phyloP scores from a whole-genome alignment of 1,284 basidiomycete species.

The Ustilago curta region DNA sequence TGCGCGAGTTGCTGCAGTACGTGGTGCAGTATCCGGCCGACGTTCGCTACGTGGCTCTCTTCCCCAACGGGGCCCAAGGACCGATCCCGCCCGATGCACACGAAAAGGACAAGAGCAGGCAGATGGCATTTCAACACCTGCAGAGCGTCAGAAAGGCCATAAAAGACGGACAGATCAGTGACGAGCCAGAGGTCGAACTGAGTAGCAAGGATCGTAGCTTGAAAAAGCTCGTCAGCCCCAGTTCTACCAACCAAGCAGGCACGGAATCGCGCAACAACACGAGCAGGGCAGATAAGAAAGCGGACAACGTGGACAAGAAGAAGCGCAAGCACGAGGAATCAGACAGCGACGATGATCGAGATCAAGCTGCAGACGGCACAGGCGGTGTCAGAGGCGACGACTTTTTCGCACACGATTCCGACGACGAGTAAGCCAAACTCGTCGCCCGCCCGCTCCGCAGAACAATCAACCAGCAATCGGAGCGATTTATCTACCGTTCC shows the following conservation, averaged over 20 bases:
- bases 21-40: conserved; percentile 47
- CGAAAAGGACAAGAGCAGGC: conserved; percentile 37
- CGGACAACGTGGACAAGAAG: conserved; percentile 27
- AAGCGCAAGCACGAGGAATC: conserved; percentile 31
- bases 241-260: background rate
- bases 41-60: conserved; percentile 51
- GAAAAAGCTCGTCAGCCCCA: conserved; percentile 15
- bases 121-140: conserved; percentile 40
- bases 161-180: conserved; percentile 34
- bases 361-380: conserved; percentile 5
- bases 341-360: conserved; percentile 15
- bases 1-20: conserved; percentile 43
- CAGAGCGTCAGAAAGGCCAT: conserved; percentile 44
- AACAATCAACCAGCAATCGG: background rate
- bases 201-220: conserved; percentile 26
- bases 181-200: conserved; percentile 53
- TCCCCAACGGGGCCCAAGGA: conserved; percentile 28
- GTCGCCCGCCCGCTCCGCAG: too few relatives aligned
- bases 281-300: conserved; percentile 25
- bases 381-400: conserved; percentile 47
- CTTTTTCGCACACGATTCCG: conserved; percentile 53
- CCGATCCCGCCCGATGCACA: conserved; percentile 21
- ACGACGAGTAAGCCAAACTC: conserved; percentile 27
- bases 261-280: conserved; percentile 13
- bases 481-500: too few relatives aligned